These are phyloP conservation scores for Metschnikowia drakensbergensis DNA, from an alignment of 805 yeast species.

Conservation along the genomic window DNA sequence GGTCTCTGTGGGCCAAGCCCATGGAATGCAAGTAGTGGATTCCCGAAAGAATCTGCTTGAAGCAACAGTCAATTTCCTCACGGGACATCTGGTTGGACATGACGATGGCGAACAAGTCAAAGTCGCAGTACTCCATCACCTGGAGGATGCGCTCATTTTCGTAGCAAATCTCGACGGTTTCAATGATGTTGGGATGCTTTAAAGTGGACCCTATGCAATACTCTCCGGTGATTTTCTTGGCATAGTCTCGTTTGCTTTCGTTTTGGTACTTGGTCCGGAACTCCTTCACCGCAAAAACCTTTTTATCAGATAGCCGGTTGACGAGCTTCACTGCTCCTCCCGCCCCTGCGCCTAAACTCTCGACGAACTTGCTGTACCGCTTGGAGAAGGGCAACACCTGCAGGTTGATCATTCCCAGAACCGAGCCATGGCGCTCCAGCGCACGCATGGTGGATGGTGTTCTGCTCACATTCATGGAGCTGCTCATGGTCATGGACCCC, in stretches of 20 bases:
- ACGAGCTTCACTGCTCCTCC: conserved; percentile 86
- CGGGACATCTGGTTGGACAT: conserved; percentile 86
- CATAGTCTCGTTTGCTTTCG: conserved; percentile 80
- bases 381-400: conserved; percentile 58
- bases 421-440: conserved; percentile 37
- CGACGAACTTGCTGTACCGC: conserved; percentile 78
- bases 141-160: conserved; percentile 84
- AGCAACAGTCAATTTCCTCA: conserved; percentile 82
- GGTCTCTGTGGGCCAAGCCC: conserved; percentile 89
- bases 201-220: conserved; percentile 90
- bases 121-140: conserved; percentile 94
- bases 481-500: conserved; percentile 14
- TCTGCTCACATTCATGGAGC: conserved; percentile 23
- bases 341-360: conserved; percentile 89
- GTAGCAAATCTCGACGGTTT: conserved; percentile 86
- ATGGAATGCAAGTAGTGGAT: conserved; percentile 74
- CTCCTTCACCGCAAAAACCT: conserved; percentile 88
- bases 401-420: conserved; percentile 27
- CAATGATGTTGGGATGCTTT: conserved; percentile 85
- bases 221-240: conserved; percentile 89
- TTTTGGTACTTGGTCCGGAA: conserved; percentile 71
- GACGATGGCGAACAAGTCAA: conserved; percentile 87
- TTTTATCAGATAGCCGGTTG: conserved; percentile 59
- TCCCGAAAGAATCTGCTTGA: conserved; percentile 80
- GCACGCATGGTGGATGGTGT: conserved; percentile 30